A percentile compares a stretch with the other conserved stretches of the same genome.
Conservation (phyloP, 805 yeast genomes). For the Lipomyces starkeyi region DNA sequence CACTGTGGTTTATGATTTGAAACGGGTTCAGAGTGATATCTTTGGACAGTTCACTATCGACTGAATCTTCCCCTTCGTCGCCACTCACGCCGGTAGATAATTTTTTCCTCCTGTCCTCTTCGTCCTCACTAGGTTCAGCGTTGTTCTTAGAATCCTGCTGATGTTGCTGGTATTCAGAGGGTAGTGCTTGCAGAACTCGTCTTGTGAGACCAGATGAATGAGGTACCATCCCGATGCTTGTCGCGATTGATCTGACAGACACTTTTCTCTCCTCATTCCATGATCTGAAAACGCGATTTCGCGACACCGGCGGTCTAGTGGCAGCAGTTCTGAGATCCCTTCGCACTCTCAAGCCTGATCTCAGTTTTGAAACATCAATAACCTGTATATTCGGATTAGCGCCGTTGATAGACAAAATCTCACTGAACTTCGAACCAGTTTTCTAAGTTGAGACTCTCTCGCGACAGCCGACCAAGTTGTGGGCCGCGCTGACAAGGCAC, state of each 20-base stretch:
- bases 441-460: not conserved
- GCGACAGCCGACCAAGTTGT: slow-evolving; percentile 2
- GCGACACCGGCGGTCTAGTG: not conserved
- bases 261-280: not conserved
- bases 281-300: not conserved
- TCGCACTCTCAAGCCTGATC: not conserved
- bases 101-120: not conserved
- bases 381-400: not conserved
- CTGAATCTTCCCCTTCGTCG: not conserved
- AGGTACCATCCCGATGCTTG: not conserved
- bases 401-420: not conserved
- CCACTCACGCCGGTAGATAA: not conserved
- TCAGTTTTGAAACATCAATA: not conserved
- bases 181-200: not conserved
- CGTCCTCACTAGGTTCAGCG: not conserved
- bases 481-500: not conserved
- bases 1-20: not conserved
- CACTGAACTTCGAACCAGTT: not conserved
- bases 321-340: not conserved
- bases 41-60: not conserved
- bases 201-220: not conserved
- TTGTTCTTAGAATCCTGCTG: not conserved
- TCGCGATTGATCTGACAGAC: not conserved
- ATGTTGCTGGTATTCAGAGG: not conserved
- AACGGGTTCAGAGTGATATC: too few relatives aligned